phyloP scores from a whole-genome alignment of 1,284 basidiomycete species.

The Melanopsichium pennsylvanicum region DNA sequence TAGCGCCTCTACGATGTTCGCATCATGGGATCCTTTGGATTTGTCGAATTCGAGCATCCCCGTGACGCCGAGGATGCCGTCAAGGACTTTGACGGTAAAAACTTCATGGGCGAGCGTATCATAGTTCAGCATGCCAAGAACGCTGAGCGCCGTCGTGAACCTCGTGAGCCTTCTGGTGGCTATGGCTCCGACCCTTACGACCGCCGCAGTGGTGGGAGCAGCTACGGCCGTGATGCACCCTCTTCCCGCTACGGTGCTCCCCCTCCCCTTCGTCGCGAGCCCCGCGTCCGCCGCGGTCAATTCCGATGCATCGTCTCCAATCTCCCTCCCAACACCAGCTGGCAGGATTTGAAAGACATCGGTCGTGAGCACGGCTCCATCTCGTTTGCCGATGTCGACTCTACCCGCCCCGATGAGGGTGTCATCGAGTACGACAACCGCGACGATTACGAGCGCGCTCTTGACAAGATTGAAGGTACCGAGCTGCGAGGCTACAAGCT shows the following conservation, averaged over 20 bases:
- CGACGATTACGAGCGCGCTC: constrained; percentile 62
- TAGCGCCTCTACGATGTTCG: constrained; percentile 56
- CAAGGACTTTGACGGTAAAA: constrained; percentile 62
- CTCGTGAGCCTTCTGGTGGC: too few species aligned
- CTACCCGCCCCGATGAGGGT: constrained; percentile 61
- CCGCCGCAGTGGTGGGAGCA: constrained; percentile 36
- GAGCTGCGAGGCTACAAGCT: constrained; percentile 62
- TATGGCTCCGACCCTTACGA: constrained; percentile 42
- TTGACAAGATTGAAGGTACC: constrained; percentile 62
- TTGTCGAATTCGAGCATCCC: constrained; percentile 63
- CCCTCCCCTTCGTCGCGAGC: constrained; percentile 38
- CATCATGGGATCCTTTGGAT: constrained; percentile 64
- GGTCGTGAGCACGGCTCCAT: constrained; percentile 83
- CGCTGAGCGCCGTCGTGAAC: constrained; percentile 47
- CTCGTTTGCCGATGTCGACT: constrained; percentile 62
- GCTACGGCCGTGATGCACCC: constrained; percentile 32
- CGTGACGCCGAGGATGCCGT: constrained; percentile 64
- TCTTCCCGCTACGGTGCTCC: constrained; percentile 43
- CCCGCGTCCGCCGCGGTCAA: constrained; percentile 54
- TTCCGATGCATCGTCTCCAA: constrained; percentile 67
- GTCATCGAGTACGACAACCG: constrained; percentile 63
- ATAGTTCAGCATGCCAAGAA: constrained; percentile 62
- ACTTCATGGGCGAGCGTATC: constrained; percentile 64
- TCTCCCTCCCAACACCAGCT: constrained; percentile 89
- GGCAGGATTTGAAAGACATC: constrained; percentile 98